These are phyloP conservation scores for Tylopilus intermedius DNA, from an alignment of 768 basidiomycete species.

Conservation along the genomic window DNA sequence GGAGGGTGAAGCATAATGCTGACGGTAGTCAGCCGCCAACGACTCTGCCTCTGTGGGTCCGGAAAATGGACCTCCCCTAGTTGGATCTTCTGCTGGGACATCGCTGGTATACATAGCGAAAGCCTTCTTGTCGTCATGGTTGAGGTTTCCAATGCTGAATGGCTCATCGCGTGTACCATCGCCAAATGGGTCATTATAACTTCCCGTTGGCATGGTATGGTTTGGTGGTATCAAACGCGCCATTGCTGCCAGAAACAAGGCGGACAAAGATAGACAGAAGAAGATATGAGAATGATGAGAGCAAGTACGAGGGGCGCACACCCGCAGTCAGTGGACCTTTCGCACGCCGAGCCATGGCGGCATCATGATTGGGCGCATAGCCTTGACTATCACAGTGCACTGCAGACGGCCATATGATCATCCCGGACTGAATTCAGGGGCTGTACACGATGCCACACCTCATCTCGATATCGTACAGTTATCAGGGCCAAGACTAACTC, in stretches of 20 bases:
- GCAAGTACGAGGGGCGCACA: not conserved
- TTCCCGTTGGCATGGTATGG: constrained; percentile 8
- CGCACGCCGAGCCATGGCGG: constrained; percentile 14
- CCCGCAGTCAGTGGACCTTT: constrained; percentile 9
- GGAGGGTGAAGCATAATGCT: constrained; percentile 15
- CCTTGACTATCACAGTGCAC: not conserved
- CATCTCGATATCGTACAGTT: not conserved
- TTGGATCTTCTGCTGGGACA: constrained; percentile 11
- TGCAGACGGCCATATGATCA: no score
- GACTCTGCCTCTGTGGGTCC: constrained; percentile 21
- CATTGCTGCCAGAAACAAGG: constrained; percentile 26
- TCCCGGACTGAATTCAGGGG: no score
- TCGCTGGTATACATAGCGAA: constrained; percentile 22
- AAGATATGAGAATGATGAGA: constrained; percentile 1
- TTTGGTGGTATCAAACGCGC: constrained; percentile 14
- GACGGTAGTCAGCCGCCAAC: constrained; percentile 27
- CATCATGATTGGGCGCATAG: not conserved
- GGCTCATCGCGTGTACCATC: constrained; percentile 23
- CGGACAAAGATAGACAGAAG: constrained; percentile 2
- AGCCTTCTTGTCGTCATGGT: constrained; percentile 17
- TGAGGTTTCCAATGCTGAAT: constrained; percentile 11
- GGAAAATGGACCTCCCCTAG: not conserved
- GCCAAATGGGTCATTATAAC: constrained; percentile 24
- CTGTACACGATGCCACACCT: not conserved
- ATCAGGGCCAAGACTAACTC: not conserved